Evolutionary conservation across 2,329 filamentous ascomycete species (phyloP), one percentile per base, ranked within the genome.

Genomic region (Monosporascus ibericus): DNA sequence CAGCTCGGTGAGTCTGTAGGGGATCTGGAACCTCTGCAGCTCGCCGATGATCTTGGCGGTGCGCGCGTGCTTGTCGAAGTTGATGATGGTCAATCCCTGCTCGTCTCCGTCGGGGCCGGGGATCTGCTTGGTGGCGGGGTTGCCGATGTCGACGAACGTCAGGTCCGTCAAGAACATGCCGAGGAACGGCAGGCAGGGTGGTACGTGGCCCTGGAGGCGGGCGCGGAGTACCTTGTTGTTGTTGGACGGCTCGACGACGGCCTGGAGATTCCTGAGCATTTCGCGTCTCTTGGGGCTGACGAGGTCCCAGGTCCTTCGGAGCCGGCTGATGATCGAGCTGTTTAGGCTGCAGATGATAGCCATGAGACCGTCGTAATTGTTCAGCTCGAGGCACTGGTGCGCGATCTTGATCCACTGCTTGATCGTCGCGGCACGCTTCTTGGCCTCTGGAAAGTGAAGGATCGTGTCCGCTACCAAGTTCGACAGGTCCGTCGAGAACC

Each of bases 331-430:
- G 62, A 91, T 92, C 17, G 92, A 95, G 52, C 88, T 92, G 70
- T 95, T 95, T 48, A 99, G 73, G 9, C 89, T 92, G 75, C 92
- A 96, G 63, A 96, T 90, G 61, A 99, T 96, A 7, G 94, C 91
- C 91, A 97, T 96, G 11, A 99, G 75, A 0, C 90, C 90, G 65
- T 99, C 92, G 63, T 96, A 99, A 72, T 99, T 99, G 73, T 94
- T 87, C 25, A 97, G 79, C 64, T 94, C 89, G 5, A 95, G 76
- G 59, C 90, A 95, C 63, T 88, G 89, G 61, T 87, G 81, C 1
- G 90, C 90, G 60, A 97, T 85, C 76, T 97, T 99, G 68, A 96
- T 89, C 94, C 94, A 99, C 62, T 97, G 92, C 75, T 99, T 97
- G 73, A 99, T 94, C 49, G 91, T 83, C 2, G 81, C 75, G 1